Conservation (phyloP, 139 green algal species). For the Eudorina sp. region DNA sequence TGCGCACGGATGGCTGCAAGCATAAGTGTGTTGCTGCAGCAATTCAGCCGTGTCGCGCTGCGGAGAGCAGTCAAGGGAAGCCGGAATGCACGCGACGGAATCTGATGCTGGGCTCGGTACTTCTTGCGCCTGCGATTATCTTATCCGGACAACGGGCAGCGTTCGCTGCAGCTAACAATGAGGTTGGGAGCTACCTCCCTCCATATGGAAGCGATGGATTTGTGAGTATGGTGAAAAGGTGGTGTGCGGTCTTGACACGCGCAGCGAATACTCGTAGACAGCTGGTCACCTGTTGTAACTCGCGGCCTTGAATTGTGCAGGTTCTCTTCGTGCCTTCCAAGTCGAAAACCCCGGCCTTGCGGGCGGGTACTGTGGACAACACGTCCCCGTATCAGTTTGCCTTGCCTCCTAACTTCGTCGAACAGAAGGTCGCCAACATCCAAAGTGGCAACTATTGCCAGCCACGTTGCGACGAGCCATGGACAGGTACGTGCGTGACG, state of each 20-base stretch:
- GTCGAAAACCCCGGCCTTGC: conserved; percentile 46
- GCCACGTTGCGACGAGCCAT: conserved; percentile 74
- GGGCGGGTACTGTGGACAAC: conserved; percentile 61
- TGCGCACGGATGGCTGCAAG: too few relatives aligned
- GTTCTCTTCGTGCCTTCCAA: conserved; percentile 3
- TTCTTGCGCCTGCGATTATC: background rate
- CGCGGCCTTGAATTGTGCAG: background rate
- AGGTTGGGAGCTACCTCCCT: conserved; percentile 32
- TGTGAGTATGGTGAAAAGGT: background rate
- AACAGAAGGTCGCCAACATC: conserved; percentile 68
- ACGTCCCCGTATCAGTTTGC: conserved; percentile 59
- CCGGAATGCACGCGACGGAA: background rate
- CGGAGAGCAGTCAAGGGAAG: background rate
- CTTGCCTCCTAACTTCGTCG: conserved; percentile 55
- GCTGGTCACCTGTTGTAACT: too few relatives aligned
- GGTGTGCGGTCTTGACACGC: background rate
- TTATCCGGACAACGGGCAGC: background rate
- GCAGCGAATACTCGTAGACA: too few relatives aligned
- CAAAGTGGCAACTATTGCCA: conserved; percentile 83
- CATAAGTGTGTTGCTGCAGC: background rate
- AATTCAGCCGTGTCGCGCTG: background rate
- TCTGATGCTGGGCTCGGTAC: background rate
- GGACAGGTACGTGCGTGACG: conserved; percentile 66
- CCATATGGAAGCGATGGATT: background rate
- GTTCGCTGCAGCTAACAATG: background rate